Base-by-base conservation (phyloP, 2,329 filamentous ascomycete species). In the Decorospora gaudefroyi region DNA sequence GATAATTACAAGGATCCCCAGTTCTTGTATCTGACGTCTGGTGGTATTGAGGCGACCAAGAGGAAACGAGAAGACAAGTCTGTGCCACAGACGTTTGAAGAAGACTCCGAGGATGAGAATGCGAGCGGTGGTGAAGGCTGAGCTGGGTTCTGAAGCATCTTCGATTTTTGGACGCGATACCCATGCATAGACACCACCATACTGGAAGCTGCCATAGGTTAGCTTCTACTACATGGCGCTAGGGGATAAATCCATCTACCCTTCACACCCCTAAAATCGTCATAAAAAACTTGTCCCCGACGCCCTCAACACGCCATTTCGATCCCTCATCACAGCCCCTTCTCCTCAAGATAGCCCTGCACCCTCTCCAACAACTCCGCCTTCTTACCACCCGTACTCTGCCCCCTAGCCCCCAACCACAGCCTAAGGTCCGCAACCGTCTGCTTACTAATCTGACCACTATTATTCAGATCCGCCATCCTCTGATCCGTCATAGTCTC, bases 11-110 rank as follows among this genome's bases (percentile, higher is more conserved):
- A 67, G 53, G 74, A 77, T 52, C 63, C 70, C 3, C 72, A 72
- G 35, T 78, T 78, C 57, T 53, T 78, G 46, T 78, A 72, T 47
- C 61, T 78, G n/a, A 76, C 70, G 4, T 76, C 73, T n/a, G 74
- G 74, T 42, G 75, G 76, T 4, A 53, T 76, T 12, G 71, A 67
- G 35, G 75, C 74, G 11, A 75, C 72, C 2, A 72, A 66, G 57
- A 53, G 56, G 35, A 45, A 36, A 9, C 47, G 54, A 1, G 66
- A 57, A 52, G 64, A 53, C 22, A 69, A 69, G 49, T 50, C 59
- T 7, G 48, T 44, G 6, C 47, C 53, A 34, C 43, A 42, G 15
- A 62, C 64, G 35, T 67, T 56, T 46, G 58, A 67, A 17, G 55
- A 66, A 29, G 66, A 70, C 10, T 67, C 64, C 1, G 67, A 70